phyloP scores from a whole-genome alignment of 2,329 filamentous ascomycete genomes.

The Decorospora gaudefroyi region DNA sequence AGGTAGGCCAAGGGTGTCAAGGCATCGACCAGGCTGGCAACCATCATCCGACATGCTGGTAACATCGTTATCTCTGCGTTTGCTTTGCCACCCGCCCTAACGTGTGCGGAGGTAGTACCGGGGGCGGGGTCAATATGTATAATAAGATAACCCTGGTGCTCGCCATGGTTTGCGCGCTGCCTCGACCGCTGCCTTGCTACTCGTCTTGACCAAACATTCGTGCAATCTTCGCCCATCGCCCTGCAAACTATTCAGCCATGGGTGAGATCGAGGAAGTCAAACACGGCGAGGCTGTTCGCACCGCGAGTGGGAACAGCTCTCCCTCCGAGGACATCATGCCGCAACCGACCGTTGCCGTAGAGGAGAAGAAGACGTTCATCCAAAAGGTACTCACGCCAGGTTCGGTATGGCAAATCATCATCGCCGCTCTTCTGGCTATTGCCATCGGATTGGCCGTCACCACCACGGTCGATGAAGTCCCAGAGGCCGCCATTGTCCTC shows the following conservation, averaged over 20 bases:
- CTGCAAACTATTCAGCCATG: constrained; percentile 15
- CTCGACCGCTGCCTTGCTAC: constrained; percentile 2
- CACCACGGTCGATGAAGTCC: constrained; percentile 51
- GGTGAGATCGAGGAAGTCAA: constrained; percentile 25
- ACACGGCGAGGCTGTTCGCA: constrained; percentile 18
- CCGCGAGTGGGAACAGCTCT: constrained; percentile 14
- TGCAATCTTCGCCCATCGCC: background rate
- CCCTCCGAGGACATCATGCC: constrained; percentile 16
- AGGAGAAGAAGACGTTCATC: constrained; percentile 40
- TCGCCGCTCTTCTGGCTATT: constrained; percentile 56
- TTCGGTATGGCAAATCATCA: constrained; percentile 57
- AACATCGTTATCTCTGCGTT: constrained; percentile 27
- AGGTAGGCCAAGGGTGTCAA: too few species aligned
- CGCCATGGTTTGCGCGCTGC: background rate
- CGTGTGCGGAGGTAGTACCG: constrained; percentile 12
- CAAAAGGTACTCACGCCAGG: constrained; percentile 50
- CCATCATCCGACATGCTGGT: constrained; percentile 7
- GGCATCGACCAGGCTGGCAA: too few species aligned
- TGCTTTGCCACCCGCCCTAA: constrained; percentile 21
- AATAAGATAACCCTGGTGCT: constrained; percentile 24
- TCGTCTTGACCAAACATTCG: background rate
- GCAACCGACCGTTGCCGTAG: constrained; percentile 17
- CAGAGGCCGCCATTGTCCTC: constrained; percentile 50
- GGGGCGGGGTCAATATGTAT: constrained; percentile 12
- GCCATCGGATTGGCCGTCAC: constrained; percentile 56